These are phyloP conservation scores for Forsythia viridissima DNA, from an alignment of 257 asterid genomes.

Conservation along the genomic window DNA sequence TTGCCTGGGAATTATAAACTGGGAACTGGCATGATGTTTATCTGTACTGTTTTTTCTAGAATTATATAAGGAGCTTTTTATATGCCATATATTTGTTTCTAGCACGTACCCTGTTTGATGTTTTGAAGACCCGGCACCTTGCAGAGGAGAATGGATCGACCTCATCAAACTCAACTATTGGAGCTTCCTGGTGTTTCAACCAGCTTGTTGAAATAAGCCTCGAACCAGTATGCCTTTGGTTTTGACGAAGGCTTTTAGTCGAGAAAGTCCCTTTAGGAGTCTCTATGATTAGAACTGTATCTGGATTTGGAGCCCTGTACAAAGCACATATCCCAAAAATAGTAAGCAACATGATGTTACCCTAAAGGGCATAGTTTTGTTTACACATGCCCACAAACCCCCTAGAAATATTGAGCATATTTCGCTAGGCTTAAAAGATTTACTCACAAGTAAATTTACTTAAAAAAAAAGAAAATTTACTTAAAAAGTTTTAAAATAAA, in stretches of 20 bases:
- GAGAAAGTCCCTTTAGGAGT: constrained; percentile 83
- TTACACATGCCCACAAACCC: not conserved
- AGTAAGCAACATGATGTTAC: not conserved
- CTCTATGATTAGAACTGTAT: constrained; percentile 85
- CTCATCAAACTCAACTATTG: constrained; percentile 54
- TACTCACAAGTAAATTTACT: not conserved
- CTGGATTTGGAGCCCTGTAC: constrained; percentile 83
- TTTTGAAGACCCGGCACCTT: constrained; percentile 65
- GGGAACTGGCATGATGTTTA: too few relatives aligned
- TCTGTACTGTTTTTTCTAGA: not conserved
- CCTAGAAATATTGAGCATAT: not conserved
- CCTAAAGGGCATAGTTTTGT: constrained; percentile 2
- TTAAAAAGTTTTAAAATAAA: too few relatives aligned
- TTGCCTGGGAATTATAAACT: too few relatives aligned
- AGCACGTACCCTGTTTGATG: constrained; percentile 18
- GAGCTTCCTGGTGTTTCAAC: constrained; percentile 64
- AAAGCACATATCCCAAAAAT: not conserved
- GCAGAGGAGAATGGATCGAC: constrained; percentile 88
- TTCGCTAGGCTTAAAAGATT: not conserved
- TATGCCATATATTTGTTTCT: too few relatives aligned
- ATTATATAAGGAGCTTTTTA: too few relatives aligned
- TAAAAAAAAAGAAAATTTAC: too few relatives aligned
- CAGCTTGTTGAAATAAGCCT: constrained; percentile 83
- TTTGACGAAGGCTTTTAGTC: constrained; percentile 77
- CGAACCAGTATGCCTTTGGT: constrained; percentile 69